Evolutionary conservation across 768 basidiomycete species (phyloP), one percentile per base, ranked within the genome.

Genomic region (Lactarius indigo): DNA sequence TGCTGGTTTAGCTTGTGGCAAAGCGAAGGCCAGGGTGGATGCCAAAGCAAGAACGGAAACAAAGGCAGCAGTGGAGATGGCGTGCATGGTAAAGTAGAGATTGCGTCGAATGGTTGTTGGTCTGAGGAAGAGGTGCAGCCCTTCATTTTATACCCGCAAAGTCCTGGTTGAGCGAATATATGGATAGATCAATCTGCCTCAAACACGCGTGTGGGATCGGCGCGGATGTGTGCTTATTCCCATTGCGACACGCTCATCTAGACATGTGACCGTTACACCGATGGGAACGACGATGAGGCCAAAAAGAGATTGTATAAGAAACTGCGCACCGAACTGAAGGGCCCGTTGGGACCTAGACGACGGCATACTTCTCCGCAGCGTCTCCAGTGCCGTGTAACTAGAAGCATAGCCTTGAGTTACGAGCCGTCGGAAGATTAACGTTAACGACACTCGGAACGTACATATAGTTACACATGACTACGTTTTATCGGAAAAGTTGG

Each of bases 1-100:
- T 37, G 10, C 13, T 12, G 2, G 35, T 37, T 12, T 4, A 37
- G 35, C 35, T 12, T 37, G 17, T 20, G 23, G 47, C 23, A 50
- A 13, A 18, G 12, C 30, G 17, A 41, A 20, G 30, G 41, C 44
- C 59, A 65, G 35, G 0, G 44, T 23, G 5, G 64, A 42, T 13
- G 15, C 13, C 35, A 66, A 47, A 30, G 58, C 39, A 30, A 68
- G 57, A 23, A 42, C 50, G n/a, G 57, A 55, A 44, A 65, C 30
- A 17, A 54, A 20, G 20, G 26, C 39, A 50, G 44, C n/a, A 52
- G 60, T 33, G 44, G 47, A 52, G 37, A 58, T 18, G 39, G 26
- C 28, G 35, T 57, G 28, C 65, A 66, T 66, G 57, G 8, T 63
- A 20, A 35, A 7, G 47, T 15, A 15, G 30, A 50, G 0, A 1